Conservation (phyloP, 805 yeast species). For the Metschnikowia sp. region DNA sequence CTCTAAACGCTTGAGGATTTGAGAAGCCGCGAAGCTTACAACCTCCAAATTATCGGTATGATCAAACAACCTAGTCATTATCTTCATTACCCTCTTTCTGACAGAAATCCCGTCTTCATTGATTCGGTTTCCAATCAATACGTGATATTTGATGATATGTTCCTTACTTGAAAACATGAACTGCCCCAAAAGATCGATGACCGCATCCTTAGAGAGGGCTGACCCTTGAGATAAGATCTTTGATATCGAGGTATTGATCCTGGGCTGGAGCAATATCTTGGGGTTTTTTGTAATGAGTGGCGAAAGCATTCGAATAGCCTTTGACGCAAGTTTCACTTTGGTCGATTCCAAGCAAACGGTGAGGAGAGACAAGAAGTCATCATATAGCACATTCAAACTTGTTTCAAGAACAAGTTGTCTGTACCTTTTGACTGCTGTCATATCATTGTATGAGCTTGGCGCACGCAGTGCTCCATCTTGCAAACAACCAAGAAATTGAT, state of each 20-base stretch:
- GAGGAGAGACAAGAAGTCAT: slow-evolving; percentile 49
- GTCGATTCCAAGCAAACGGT: slow-evolving; percentile 32
- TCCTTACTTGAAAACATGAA: slow-evolving; percentile 44
- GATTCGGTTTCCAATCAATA: slow-evolving; percentile 45
- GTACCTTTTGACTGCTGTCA: not conserved
- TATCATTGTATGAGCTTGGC: not conserved
- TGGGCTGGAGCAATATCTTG: slow-evolving; percentile 44
- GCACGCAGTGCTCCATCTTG: not conserved
- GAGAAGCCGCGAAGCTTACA: slow-evolving; percentile 46
- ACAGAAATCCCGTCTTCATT: slow-evolving; percentile 64
- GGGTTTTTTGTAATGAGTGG: slow-evolving; percentile 52
- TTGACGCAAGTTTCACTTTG: slow-evolving; percentile 36
- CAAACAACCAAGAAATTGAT: slow-evolving; percentile 1
- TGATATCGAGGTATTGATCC: slow-evolving; percentile 51
- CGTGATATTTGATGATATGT: slow-evolving; percentile 47
- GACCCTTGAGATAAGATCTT: slow-evolving; percentile 55
- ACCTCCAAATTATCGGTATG: slow-evolving; percentile 26
- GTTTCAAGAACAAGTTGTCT: slow-evolving; percentile 3
- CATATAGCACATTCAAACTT: slow-evolving; percentile 34
- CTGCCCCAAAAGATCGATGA: slow-evolving; percentile 59
- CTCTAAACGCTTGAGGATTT: slow-evolving; percentile 51
- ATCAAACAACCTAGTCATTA: slow-evolving; percentile 48
- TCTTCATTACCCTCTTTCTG: slow-evolving; percentile 55
- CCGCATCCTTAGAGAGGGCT: slow-evolving; percentile 73
- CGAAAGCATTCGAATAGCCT: slow-evolving; percentile 64